Conservation (phyloP, 2,329 filamentous ascomycete species). For the Fusarium stilboides region DNA sequence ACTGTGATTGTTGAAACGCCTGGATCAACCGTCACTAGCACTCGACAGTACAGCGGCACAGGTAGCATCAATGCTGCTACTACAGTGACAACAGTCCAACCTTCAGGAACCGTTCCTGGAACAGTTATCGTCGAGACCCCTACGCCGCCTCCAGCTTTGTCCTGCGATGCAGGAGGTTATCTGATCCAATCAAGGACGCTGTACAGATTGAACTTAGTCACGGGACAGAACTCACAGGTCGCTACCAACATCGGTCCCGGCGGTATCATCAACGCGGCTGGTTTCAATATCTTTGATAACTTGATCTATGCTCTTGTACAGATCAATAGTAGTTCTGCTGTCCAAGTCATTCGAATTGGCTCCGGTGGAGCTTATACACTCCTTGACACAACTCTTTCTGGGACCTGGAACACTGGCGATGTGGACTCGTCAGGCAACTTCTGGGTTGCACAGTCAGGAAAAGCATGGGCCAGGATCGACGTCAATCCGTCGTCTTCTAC, state of each 20-base stretch:
- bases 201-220: slow-evolving; percentile 10
- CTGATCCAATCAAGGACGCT: slow-evolving; percentile 25
- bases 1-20: slow-evolving; percentile 2
- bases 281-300: slow-evolving; percentile 17
- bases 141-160: slow-evolving; percentile 15
- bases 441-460: slow-evolving; percentile 11
- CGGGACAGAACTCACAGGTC: slow-evolving; percentile 4
- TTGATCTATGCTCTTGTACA: slow-evolving; percentile 24
- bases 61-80: neutral
- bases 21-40: neutral
- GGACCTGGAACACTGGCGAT: slow-evolving; percentile 19
- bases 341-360: slow-evolving; percentile 22
- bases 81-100: neutral
- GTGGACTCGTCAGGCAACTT: slow-evolving; percentile 4
- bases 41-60: neutral
- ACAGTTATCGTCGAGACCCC: slow-evolving; percentile 23
- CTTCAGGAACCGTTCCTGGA: neutral
- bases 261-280: slow-evolving; percentile 16
- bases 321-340: neutral
- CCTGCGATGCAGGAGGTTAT: slow-evolving; percentile 26
- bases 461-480: slow-evolving; percentile 18
- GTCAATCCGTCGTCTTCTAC: slow-evolving; percentile 10
- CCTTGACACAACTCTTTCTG: slow-evolving; percentile 10
- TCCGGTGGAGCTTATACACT: slow-evolving; percentile 12
- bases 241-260: slow-evolving; percentile 5